These are phyloP conservation scores for Dothideomycetidae sp. DNA, from an alignment of 2,329 filamentous ascomycete genomes.

Conservation along the genomic window DNA sequence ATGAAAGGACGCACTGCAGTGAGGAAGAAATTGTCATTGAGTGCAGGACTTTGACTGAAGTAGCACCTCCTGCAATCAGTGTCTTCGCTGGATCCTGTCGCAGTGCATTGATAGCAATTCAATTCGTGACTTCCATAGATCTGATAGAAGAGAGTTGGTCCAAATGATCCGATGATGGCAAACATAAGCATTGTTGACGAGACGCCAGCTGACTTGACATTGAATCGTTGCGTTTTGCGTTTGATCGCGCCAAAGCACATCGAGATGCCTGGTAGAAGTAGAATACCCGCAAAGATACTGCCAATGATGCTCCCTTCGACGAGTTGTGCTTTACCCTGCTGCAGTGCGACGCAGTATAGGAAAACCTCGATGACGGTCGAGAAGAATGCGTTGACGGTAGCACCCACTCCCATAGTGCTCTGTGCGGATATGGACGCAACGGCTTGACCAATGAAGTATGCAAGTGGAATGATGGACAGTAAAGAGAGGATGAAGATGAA, in stretches of 20 bases:
- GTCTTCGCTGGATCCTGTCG: slow-evolving; percentile 37
- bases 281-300: slow-evolving; percentile 91
- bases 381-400: slow-evolving; percentile 96
- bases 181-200: slow-evolving; percentile 97
- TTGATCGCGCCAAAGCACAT: slow-evolving; percentile 99
- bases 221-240: slow-evolving; percentile 96
- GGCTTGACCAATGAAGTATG: slow-evolving; percentile 97
- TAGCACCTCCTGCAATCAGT: slow-evolving; percentile 85
- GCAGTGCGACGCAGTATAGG: slow-evolving; percentile 86
- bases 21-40: slow-evolving; percentile 77
- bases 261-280: slow-evolving; percentile 85
- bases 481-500: slow-evolving; percentile 75
- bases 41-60: slow-evolving; percentile 73
- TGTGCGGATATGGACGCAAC: slow-evolving; percentile 97
- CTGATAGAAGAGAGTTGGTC: slow-evolving; percentile 93
- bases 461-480: slow-evolving; percentile 85
- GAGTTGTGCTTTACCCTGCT: slow-evolving; percentile 78
- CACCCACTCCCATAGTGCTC: slow-evolving; percentile 94
- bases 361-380: slow-evolving; percentile 96
- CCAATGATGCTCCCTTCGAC: slow-evolving; percentile 96
- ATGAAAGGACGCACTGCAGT: slow-evolving; percentile 88
- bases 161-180: slow-evolving; percentile 86
- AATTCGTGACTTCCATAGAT: slow-evolving; percentile 97
- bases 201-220: slow-evolving; percentile 87
- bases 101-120: slow-evolving; percentile 56